Percentiles rank a stretch among this genome's conserved stretches.
These are phyloP conservation scores for Geranium incanum DNA, from an alignment of 441 rosid species.

Conservation along the genomic window DNA sequence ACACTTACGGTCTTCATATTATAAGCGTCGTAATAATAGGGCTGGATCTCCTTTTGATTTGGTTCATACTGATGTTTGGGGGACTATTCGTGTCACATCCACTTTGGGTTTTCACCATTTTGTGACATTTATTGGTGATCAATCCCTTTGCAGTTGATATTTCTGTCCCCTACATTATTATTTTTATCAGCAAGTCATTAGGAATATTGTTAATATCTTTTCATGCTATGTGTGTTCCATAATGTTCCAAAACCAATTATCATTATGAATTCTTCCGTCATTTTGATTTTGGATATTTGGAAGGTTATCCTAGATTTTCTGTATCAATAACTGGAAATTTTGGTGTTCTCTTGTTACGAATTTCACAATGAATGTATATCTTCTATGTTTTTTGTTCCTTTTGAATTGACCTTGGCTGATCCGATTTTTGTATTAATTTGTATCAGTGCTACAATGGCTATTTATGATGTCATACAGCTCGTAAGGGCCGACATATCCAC, in stretches of 20 bases:
- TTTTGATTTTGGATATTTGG: not conserved
- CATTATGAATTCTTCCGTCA: not conserved
- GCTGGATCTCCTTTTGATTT: no score
- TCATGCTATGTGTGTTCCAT: not conserved
- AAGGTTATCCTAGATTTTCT: not conserved
- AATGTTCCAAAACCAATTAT: not conserved
- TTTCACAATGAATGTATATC: not conserved
- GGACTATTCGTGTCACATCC: no score
- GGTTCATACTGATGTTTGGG: no score
- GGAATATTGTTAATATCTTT: not conserved
- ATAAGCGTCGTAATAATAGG: no score
- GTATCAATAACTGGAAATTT: not conserved
- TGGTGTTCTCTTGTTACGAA: not conserved
- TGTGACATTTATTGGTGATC: no score
- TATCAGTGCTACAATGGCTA: conserved; percentile 88
- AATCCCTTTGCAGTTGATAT: no score
- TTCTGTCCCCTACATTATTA: no score
- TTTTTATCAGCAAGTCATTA: not conserved
- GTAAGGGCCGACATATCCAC: conserved; percentile 92
- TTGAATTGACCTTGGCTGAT: conserved; percentile 8
- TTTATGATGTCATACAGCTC: conserved; percentile 78
- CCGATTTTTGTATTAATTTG: conserved; percentile 6
- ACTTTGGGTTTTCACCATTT: no score
- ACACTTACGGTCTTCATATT: no score
- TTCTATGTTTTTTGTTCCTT: not conserved